Conservation (phyloP, 768 basidiomycete genomes). For the Stropharia rugosoannulata region DNA sequence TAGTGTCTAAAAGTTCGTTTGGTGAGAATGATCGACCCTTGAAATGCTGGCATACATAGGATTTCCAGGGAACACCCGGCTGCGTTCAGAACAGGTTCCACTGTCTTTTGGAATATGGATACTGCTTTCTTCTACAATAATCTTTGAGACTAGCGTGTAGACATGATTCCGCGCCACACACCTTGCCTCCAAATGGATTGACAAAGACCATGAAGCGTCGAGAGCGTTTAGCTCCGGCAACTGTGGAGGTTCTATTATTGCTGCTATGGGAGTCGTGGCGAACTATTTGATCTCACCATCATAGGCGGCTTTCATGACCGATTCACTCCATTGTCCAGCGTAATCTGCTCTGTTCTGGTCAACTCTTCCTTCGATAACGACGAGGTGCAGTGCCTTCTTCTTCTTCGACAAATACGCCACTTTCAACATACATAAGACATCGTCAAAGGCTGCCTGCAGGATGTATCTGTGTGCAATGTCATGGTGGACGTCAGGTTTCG, state of each 20-base stretch:
- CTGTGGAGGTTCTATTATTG: slow-evolving; percentile 12
- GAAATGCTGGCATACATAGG: slow-evolving; percentile 46
- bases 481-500: slow-evolving; percentile 23
- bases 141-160: neutral
- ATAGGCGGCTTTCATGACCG: slow-evolving; percentile 59
- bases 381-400: slow-evolving; percentile 38
- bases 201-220: slow-evolving; percentile 67
- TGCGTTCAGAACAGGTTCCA: slow-evolving; percentile 71
- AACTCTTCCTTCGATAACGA: slow-evolving; percentile 40
- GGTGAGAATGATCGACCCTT: neutral
- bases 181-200: slow-evolving; percentile 80
- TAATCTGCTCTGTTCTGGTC: slow-evolving; percentile 27
- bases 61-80: slow-evolving; percentile 65
- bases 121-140: slow-evolving; percentile 57
- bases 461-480: slow-evolving; percentile 47
- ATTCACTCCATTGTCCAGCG: slow-evolving; percentile 51
- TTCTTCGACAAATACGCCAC: slow-evolving; percentile 53
- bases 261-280: neutral
- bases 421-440: slow-evolving; percentile 33
- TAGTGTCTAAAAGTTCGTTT: slow-evolving; percentile 49
- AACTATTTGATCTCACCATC: slow-evolving; percentile 41
- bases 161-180: slow-evolving; percentile 32
- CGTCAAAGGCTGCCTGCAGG: slow-evolving; percentile 45
- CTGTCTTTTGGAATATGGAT: slow-evolving; percentile 49
- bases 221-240: slow-evolving; percentile 50